A percentile compares a stretch with the other conserved stretches of the same genome.
These are phyloP conservation scores for Periconia digitata DNA, from an alignment of 2,329 filamentous ascomycete species.

Conservation along the genomic window DNA sequence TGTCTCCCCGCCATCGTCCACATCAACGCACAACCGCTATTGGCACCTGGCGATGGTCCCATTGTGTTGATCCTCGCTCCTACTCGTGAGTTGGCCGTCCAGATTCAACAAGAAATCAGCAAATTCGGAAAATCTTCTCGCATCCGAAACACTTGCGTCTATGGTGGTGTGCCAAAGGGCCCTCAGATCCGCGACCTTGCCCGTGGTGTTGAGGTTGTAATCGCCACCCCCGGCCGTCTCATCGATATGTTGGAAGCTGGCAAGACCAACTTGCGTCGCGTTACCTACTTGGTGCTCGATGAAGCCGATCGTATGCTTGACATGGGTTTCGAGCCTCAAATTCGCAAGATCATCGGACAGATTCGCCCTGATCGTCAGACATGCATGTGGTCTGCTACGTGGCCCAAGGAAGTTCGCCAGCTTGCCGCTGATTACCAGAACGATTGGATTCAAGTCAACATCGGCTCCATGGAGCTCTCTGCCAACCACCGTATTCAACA, in stretches of 20 bases:
- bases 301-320: slow-evolving; percentile 99
- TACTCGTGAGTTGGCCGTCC: slow-evolving; percentile 95
- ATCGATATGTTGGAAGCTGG: slow-evolving; percentile 98
- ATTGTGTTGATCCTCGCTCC: slow-evolving; percentile 96
- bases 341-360: slow-evolving; percentile 97
- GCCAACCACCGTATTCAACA: slow-evolving; percentile 98
- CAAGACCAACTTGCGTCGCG: slow-evolving; percentile 96
- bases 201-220: slow-evolving; percentile 96
- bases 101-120: slow-evolving; percentile 98
- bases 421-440: slow-evolving; percentile 87
- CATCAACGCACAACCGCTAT: slow-evolving; percentile 97
- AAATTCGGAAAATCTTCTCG: slow-evolving; percentile 98
- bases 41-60: slow-evolving; percentile 91
- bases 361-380: slow-evolving; percentile 98
- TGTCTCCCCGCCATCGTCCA: slow-evolving; percentile 97
- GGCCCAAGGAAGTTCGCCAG: slow-evolving; percentile 97
- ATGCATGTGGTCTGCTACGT: slow-evolving; percentile 99
- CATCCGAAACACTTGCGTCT: slow-evolving; percentile 98
- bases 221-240: slow-evolving; percentile 94
- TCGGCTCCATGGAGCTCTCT: slow-evolving; percentile 91
- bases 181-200: slow-evolving; percentile 94
- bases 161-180: slow-evolving; percentile 97
- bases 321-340: slow-evolving; percentile 99
- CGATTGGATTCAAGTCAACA: slow-evolving; percentile 98
- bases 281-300: slow-evolving; percentile 97